These are phyloP conservation scores for Candida suzukii DNA, from an alignment of 805 yeast species.

Conservation along the genomic window DNA sequence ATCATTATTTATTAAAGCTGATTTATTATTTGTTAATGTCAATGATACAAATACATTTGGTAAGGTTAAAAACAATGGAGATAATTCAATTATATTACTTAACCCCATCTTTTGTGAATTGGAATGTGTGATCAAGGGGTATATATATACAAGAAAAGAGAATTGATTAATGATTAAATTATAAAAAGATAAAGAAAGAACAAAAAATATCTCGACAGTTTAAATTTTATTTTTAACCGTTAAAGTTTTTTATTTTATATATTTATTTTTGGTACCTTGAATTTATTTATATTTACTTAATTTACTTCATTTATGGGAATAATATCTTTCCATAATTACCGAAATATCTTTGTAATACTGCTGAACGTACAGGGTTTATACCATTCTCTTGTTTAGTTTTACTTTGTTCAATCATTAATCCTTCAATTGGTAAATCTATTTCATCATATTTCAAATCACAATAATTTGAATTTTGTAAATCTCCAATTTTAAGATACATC, in stretches of 20 bases:
- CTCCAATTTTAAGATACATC: conserved; percentile 26
- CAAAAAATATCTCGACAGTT: too few species aligned
- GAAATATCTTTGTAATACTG: conserved; percentile 25
- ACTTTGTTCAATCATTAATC: conserved; percentile 10
- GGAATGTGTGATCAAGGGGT: neutral
- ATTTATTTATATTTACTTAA: too few species aligned
- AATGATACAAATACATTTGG: conserved; percentile 27
- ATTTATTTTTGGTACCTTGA: too few species aligned
- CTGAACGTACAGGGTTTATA: conserved; percentile 20
- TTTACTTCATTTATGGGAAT: too few species aligned
- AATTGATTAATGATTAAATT: too few species aligned
- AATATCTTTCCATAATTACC: conserved; percentile 28
- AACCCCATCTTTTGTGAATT: neutral
- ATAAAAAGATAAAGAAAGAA: too few species aligned
- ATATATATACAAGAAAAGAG: too few species aligned
- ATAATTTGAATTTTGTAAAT: conserved; percentile 17
- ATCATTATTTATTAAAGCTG: conserved; percentile 4
- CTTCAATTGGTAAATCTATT: conserved; percentile 24
- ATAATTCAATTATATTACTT: conserved; percentile 13
- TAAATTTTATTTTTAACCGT: too few species aligned
- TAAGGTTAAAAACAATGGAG: conserved; percentile 26
- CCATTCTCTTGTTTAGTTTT: conserved; percentile 2
- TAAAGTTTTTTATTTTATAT: too few species aligned
- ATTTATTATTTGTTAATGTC: conserved; percentile 12
- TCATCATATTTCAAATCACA: conserved; percentile 19